These are phyloP conservation scores for Alternaria sp. DNA, from an alignment of 2,329 filamentous ascomycete genomes.

Conservation along the genomic window DNA sequence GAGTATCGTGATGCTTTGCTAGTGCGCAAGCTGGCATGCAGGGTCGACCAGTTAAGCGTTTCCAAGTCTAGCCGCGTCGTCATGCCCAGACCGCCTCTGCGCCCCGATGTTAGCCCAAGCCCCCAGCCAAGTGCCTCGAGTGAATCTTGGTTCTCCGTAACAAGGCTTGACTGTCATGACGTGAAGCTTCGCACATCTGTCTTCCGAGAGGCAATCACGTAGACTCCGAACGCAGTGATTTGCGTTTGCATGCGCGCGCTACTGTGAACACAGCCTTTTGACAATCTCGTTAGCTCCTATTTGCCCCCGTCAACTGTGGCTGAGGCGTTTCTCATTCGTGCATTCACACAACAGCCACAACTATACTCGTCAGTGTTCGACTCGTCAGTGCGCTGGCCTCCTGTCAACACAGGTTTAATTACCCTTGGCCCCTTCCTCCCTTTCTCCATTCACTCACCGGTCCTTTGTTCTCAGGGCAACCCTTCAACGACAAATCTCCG, in stretches of 20 bases:
- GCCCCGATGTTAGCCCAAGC: constrained; percentile 18
- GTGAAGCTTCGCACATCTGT: constrained; percentile 20
- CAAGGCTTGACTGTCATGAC: constrained; percentile 32
- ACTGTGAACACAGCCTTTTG: constrained; percentile 5
- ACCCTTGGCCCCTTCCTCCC: constrained; percentile 10
- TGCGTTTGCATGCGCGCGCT: constrained; percentile 15
- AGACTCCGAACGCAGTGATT: constrained; percentile 6
- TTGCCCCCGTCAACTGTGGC: constrained; percentile 4
- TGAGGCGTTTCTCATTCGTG: constrained; percentile 5
- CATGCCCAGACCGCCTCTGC: constrained; percentile 6
- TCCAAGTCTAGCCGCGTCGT: constrained; percentile 6
- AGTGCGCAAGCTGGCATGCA: background rate
- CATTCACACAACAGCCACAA: constrained; percentile 7
- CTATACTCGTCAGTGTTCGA: constrained; percentile 3
- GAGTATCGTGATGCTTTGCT: background rate
- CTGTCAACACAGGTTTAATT: constrained; percentile 19
- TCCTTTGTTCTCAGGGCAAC: background rate
- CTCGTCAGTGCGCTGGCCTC: constrained; percentile 2
- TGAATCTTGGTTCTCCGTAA: constrained; percentile 8
- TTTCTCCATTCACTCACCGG: constrained; percentile 14
- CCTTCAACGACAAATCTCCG: constrained; percentile 5
- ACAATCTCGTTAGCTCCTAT: background rate
- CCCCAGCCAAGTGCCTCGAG: constrained; percentile 13
- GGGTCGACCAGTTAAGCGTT: constrained; percentile 25
- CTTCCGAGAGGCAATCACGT: background rate